Conservation (phyloP, 805 yeast genomes). For the Candida ovalis region DNA sequence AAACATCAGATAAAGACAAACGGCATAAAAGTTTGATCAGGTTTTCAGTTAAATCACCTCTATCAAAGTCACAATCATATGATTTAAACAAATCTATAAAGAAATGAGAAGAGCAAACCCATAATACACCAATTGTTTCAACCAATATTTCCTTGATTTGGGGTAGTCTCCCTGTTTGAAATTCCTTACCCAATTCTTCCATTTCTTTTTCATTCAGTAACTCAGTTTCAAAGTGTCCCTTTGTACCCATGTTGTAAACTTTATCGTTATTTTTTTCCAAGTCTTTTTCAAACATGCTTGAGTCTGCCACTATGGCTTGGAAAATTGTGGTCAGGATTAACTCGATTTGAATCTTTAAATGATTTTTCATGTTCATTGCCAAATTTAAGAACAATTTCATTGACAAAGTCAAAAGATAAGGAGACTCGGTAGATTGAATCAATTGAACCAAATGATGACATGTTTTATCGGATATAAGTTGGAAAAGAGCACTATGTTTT, state of each 20-base stretch:
- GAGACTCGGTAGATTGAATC: conserved; percentile 69
- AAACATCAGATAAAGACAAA: conserved; percentile 82
- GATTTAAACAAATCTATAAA: conserved; percentile 74
- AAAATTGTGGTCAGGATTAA: conserved; percentile 62
- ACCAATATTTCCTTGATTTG: conserved; percentile 74
- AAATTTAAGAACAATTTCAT: conserved; percentile 73
- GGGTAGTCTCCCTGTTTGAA: conserved; percentile 44
- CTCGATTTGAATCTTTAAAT: conserved; percentile 79
- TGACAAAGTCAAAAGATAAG: conserved; percentile 68
- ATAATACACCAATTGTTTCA: conserved; percentile 76
- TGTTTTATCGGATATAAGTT: conserved; percentile 71
- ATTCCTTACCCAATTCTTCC: conserved; percentile 29
- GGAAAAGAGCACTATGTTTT: conserved; percentile 61
- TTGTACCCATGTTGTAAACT: conserved; percentile 28
- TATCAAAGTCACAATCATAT: conserved; percentile 88
- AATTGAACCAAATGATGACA: conserved; percentile 81
- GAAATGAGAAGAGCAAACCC: conserved; percentile 77
- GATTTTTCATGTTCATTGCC: conserved; percentile 58
- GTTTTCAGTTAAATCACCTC: conserved; percentile 69
- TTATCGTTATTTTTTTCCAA: conserved; percentile 25
- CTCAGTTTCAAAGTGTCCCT: conserved; percentile 24
- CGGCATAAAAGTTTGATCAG: conserved; percentile 69
- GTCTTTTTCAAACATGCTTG: conserved; percentile 23
- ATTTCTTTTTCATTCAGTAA: conserved; percentile 25
- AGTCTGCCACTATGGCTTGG: conserved; percentile 33